A percentile compares a stretch with the other conserved stretches of the same genome.
phyloP scores from a whole-genome alignment of 2,329 filamentous ascomycete species.

The Alternaria triticimaculans region DNA sequence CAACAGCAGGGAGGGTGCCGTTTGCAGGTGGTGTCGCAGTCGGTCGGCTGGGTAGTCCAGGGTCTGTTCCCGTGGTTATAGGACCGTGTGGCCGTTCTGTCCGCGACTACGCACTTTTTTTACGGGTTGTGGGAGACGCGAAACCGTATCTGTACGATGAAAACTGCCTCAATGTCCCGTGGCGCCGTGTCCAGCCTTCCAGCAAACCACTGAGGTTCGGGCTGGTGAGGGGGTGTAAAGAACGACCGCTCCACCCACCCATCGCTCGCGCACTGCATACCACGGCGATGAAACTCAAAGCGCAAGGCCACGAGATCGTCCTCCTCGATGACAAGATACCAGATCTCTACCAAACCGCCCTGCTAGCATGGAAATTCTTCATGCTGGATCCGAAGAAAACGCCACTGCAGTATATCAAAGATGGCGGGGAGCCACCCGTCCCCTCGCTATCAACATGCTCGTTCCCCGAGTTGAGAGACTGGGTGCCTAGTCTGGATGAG shows the following conservation, averaged over 20 bases:
- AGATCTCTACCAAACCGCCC: constrained; percentile 38
- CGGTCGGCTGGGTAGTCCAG: constrained; percentile 40
- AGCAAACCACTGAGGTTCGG: constrained; percentile 54
- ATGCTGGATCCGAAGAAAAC: constrained; percentile 48
- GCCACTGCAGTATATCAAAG: constrained; percentile 39
- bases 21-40: constrained; percentile 44
- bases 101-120: constrained; percentile 51
- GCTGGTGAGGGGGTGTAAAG: constrained; percentile 55
- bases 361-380: constrained; percentile 54
- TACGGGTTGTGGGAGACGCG: constrained; percentile 51
- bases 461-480: constrained; percentile 42
- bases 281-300: constrained; percentile 49
- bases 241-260: constrained; percentile 60
- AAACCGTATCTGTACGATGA: constrained; percentile 57
- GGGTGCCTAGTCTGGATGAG: constrained; percentile 47
- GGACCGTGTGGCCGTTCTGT: constrained; percentile 55
- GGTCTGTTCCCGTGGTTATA: constrained; percentile 46
- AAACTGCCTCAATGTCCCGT: constrained; percentile 53
- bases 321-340: constrained; percentile 37
- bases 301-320: constrained; percentile 55
- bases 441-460: constrained; percentile 47
- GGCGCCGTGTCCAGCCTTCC: constrained; percentile 46
- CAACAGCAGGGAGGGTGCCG: constrained; percentile 60
- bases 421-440: constrained; percentile 55
- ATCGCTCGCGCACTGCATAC: constrained; percentile 55